phyloP scores from a whole-genome alignment of 768 basidiomycete genomes.

The Leccinum rimulosum region DNA sequence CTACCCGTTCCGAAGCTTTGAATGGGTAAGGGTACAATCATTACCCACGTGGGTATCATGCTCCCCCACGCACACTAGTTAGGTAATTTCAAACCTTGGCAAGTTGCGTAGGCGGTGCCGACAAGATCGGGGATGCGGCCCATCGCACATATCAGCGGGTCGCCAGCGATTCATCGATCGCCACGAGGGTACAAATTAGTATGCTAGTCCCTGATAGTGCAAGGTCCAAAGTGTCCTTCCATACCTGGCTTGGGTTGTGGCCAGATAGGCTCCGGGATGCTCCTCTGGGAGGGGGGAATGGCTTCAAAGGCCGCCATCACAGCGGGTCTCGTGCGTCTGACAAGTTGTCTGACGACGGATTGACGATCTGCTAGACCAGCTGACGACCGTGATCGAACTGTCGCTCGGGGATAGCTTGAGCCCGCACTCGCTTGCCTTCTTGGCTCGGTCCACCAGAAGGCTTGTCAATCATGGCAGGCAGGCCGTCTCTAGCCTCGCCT shows the following conservation, averaged over 20 bases:
- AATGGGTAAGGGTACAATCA: not conserved
- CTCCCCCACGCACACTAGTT: constrained; percentile 1
- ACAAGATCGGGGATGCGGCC: constrained; percentile 17
- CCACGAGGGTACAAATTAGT: constrained; percentile 19
- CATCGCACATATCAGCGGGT: constrained; percentile 17
- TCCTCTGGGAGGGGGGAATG: not conserved
- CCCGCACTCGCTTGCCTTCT: constrained; percentile 3
- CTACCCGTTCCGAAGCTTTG: not conserved
- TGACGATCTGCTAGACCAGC: constrained; percentile 1
- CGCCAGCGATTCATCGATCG: constrained; percentile 14
- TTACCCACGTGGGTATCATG: constrained; percentile 8
- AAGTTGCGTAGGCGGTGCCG: constrained; percentile 7
- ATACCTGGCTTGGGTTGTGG: constrained; percentile 7
- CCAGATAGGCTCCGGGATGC: constrained; percentile 6
- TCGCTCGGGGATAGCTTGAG: constrained; percentile 4
- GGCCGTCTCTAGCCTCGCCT: not conserved
- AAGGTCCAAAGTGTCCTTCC: constrained; percentile 5
- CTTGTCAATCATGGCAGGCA: constrained; percentile 1
- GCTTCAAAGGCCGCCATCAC: not conserved
- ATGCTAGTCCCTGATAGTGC: constrained; percentile 14
- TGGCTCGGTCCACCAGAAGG: not conserved
- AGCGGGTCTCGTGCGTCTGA: not conserved
- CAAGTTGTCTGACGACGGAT: constrained; percentile 3
- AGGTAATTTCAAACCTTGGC: not conserved
- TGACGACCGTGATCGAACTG: constrained; percentile 8